These are phyloP conservation scores for Ogataea pilisensis DNA, from an alignment of 805 yeast species.

Conservation along the genomic window DNA sequence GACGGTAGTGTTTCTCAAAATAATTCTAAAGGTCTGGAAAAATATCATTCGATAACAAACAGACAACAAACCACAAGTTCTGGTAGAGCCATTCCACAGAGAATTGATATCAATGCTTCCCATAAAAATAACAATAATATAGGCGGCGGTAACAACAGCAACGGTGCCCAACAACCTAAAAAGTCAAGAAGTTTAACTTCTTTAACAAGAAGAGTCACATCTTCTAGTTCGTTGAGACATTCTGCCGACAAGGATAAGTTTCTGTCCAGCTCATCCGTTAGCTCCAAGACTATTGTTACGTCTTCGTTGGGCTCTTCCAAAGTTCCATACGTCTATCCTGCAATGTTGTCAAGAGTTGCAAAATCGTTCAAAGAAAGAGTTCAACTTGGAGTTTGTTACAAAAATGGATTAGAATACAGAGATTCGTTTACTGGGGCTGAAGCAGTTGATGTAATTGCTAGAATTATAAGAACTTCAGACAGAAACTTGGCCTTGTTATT, in stretches of 20 bases:
- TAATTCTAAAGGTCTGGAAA: constrained; percentile 23
- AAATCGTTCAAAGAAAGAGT: constrained; percentile 66
- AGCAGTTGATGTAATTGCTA: constrained; percentile 87
- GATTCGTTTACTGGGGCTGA: constrained; percentile 92
- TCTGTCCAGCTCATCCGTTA: constrained; percentile 25
- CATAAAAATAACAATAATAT: too few relatives aligned
- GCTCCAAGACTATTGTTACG: constrained; percentile 42
- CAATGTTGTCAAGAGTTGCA: constrained; percentile 82
- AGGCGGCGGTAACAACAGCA: too few relatives aligned
- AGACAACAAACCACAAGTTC: constrained; percentile 37
- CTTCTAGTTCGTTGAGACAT: constrained; percentile 28
- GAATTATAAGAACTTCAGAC: constrained; percentile 84
- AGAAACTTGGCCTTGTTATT: constrained; percentile 82
- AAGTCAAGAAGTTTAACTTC: constrained; percentile 47
- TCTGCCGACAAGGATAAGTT: constrained; percentile 29
- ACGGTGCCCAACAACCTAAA: constrained; percentile 29
- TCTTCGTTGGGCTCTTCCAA: constrained; percentile 37
- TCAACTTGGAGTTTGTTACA: constrained; percentile 70
- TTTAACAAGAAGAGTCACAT: constrained; percentile 35
- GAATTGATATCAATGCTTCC: constrained; percentile 32
- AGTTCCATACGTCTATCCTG: constrained; percentile 82
- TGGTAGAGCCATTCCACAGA: constrained; percentile 45
- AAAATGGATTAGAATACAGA: constrained; percentile 87
- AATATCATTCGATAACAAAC: constrained; percentile 30
- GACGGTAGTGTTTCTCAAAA: neutral